Base-by-base conservation (phyloP, 805 yeast species). In the Candida krabiensis region DNA sequence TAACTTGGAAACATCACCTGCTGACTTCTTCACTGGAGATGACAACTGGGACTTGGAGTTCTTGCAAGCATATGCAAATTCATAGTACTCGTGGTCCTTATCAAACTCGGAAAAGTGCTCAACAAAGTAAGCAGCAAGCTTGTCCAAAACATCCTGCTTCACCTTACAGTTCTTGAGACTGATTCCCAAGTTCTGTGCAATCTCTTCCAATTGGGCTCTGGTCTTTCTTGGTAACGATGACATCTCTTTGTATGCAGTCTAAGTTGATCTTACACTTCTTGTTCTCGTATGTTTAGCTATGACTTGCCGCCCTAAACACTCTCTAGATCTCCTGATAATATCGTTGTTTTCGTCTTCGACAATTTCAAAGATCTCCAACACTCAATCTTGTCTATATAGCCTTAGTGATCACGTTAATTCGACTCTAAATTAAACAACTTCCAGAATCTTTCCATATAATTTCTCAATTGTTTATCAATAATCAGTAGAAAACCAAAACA, bases 161-260 rank as follows among this genome's bases (percentile, higher is more conserved):
- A 57, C 55, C 22, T 51, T 50, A 34, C 53, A 47, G 2, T 30
- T 43, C 16, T 50, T 23, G 30, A 56, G 38, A 28, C 47, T 55
- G 27, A 61, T 40, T 5, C 47, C 47, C 19, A 60, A 28, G 5
- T 53, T 61, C n/a, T 41, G 49, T 12, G 64, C 64, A n/a, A 62
- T 52, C 15, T 55, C 64, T 23, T 41, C 41, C 36, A 62, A 43
- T 37, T 60, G 63, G 19, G 52, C 49, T 35, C 58, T 61, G 5
- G 64, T 62, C 37, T 55, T 59, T 49, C 53, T 61, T 8, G 45
- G 33, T 24, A 60, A 43, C 9, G 30, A 19, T 4, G 55, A 41
- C 59, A 54, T 52, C 21, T 21, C n/a, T n/a, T n/a, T n/a, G n/a
- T n/a, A n/a, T n/a, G n/a, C n/a, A n/a, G n/a, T n/a, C n/a, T n/a